A percentile compares a stretch with the other conserved stretches of the same genome.
phyloP scores from a whole-genome alignment of 345 rosid genomes.

The Brassica rapa region DNA sequence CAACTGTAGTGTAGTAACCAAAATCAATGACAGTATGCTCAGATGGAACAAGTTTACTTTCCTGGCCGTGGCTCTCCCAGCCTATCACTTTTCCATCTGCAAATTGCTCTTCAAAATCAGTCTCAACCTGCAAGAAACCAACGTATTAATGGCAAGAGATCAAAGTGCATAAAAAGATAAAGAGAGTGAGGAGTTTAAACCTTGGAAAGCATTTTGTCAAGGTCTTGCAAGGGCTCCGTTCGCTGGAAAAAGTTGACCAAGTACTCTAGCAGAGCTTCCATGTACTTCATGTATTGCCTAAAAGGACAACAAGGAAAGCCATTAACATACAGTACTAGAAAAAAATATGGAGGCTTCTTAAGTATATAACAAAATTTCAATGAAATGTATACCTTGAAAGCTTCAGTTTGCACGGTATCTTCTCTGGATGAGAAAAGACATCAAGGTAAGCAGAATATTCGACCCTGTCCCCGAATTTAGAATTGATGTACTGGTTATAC shows the following conservation, averaged over 20 bases:
- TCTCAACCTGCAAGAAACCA: constrained; percentile 52
- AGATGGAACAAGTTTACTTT: constrained; percentile 54
- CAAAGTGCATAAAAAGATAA: background rate
- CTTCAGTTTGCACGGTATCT: constrained; percentile 61
- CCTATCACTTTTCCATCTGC: constrained; percentile 53
- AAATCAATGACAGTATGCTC: constrained; percentile 67
- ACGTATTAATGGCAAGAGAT: constrained; percentile 7
- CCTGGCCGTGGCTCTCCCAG: constrained; percentile 62
- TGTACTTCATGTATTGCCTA: constrained; percentile 82
- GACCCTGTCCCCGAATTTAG: constrained; percentile 77
- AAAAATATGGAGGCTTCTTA: background rate
- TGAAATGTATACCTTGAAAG: constrained; percentile 54
- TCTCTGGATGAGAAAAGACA: constrained; percentile 63
- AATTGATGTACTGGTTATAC: constrained; percentile 77
- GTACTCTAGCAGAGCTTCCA: constrained; percentile 78
- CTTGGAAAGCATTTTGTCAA: constrained; percentile 77
- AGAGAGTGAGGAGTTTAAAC: constrained; percentile 40
- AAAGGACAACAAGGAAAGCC: constrained; percentile 25
- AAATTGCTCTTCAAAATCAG: constrained; percentile 86
- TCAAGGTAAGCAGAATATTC: constrained; percentile 89
- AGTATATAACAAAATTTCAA: constrained; percentile 1
- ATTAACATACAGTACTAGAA: constrained; percentile 28
- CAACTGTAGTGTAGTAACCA: constrained; percentile 84
- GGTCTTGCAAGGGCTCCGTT: constrained; percentile 93
- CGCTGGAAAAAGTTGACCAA: constrained; percentile 75